phyloP scores from a whole-genome alignment of 164 flowering plant species.

The Magnolia officinalis region DNA sequence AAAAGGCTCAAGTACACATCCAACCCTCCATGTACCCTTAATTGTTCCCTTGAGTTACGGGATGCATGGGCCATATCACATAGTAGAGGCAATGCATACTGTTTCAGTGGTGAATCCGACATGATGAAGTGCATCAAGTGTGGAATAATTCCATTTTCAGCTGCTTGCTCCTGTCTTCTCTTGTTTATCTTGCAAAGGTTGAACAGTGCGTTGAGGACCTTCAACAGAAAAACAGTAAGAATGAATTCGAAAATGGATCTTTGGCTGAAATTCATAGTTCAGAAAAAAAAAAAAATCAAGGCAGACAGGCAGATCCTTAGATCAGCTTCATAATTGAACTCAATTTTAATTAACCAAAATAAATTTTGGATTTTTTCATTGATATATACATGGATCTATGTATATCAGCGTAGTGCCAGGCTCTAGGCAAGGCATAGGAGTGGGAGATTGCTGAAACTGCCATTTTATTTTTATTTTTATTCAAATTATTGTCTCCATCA shows the following conservation, averaged over 20 bases:
- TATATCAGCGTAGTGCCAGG: too few relatives aligned
- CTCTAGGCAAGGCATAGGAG: too few relatives aligned
- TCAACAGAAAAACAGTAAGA: constrained; percentile 16
- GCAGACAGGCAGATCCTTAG: background rate
- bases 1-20: constrained; percentile 94
- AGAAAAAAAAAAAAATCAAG: background rate
- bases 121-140: constrained; percentile 90
- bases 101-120: constrained; percentile 80
- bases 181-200: constrained; percentile 97
- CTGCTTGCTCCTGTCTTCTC: constrained; percentile 99
- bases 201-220: constrained; percentile 96
- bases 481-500: too few relatives aligned
- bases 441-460: too few relatives aligned
- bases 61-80: constrained; percentile 99
- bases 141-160: constrained; percentile 98
- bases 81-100: constrained; percentile 80
- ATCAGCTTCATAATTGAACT: too few relatives aligned
- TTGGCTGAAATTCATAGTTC: background rate
- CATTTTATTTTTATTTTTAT: too few relatives aligned
- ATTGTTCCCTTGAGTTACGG: constrained; percentile 94
- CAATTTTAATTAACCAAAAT: too few relatives aligned
- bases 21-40: constrained; percentile 93
- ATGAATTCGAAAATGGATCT: background rate
- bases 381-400: too few relatives aligned
- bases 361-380: too few relatives aligned